Base-by-base conservation (phyloP, 164 flowering plant genomes). In the Liquidambar formosana region DNA sequence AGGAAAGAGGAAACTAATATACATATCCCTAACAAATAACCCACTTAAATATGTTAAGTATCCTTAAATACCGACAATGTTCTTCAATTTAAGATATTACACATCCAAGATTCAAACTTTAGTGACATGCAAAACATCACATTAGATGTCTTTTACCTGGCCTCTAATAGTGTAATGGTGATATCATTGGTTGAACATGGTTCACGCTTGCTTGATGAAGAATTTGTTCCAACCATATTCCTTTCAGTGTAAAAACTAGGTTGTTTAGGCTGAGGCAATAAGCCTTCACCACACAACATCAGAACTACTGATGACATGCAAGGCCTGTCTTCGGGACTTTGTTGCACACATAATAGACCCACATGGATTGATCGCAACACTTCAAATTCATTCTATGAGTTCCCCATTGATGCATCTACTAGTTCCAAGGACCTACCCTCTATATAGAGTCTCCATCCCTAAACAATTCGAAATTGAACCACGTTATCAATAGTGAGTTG, bases 321-420 rank as follows among this genome's bases (percentile, higher is more conserved):
- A 10, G 79, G 79, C 48, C 82, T 73, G 22, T 79, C 79, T 0
- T 76, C 77, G 3, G 73, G 70, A 15, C 27, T 25, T 58, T 64
- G 68, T 64, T 78, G 78, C 61, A 78, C 71, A 23, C 82, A 79
- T 16, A 76, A 38, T 22, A 79, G 75, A 59, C 77, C 77, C 10
- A 79, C 58, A 23, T 79, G 79, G 26, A 73, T 63, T 14, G 70
- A 64, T 45, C 64, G 44, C 0, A 59, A 23, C 21, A 68, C 66
- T 60, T 76, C 79, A 10, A n/a, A 23, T 51, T 5, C 8, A n/a
- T 15, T 15, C 10, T 11, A 14, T 5, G 66, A 28, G 16, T 66
- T 68, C 13, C 26, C 65, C 22, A 76, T 38, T 19, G 54, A n/a
- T 16, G 22, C 11, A 54, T 76, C 73, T 0, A 76, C 33, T 1